Evolutionary conservation across 2,329 filamentous ascomycete species (phyloP), one percentile per base, ranked within the genome.

Genomic region (Microsporum ferrugineum): DNA sequence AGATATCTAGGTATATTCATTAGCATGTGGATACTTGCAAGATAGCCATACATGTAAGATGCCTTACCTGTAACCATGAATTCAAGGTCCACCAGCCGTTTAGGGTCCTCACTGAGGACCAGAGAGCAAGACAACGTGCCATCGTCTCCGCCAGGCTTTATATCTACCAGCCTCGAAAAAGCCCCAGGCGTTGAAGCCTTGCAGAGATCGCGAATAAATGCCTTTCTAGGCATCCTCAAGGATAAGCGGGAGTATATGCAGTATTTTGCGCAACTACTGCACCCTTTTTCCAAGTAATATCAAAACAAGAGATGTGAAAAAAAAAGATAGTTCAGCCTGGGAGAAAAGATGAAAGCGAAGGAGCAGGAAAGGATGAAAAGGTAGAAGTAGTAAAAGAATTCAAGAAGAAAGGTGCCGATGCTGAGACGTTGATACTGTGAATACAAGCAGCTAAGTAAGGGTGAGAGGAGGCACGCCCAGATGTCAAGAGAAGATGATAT

Each of bases 91-190:
- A 78, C 67, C 2, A 60, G 53, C 3, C 63, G 59, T 8, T 51
- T 41, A 31, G 68, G 71, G 38, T 70, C 66, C 4, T 69, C 67
- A 27, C 68, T 60, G 38, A 74, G 73, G 47, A 69, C 63, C 66
- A 80, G 88, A 3, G 73, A 77, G 70, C 92, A 87, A 12, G 79
- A 80, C 61, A 95, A 78, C 61, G 88, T 84, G 58, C 88, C 88
- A 71, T 92, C 87, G 36, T 88, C 86, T 3, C 85, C 83, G 14
- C 87, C 87, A 39, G 77, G 75, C 38, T 75, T 74, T 29, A 95
- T 74, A 38, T 78, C 69, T 56, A 74, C 74, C 56, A 94, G 76
- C 57, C 79, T 74, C 0, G 75, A 64, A 55, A 83, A 75, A 2
- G 67, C 67, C 23, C 73, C 68, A 45, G 69, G 67, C 12, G 68